These are phyloP conservation scores for Boechera retrofracta DNA, from an alignment of 345 rosid genomes.

Conservation along the genomic window DNA sequence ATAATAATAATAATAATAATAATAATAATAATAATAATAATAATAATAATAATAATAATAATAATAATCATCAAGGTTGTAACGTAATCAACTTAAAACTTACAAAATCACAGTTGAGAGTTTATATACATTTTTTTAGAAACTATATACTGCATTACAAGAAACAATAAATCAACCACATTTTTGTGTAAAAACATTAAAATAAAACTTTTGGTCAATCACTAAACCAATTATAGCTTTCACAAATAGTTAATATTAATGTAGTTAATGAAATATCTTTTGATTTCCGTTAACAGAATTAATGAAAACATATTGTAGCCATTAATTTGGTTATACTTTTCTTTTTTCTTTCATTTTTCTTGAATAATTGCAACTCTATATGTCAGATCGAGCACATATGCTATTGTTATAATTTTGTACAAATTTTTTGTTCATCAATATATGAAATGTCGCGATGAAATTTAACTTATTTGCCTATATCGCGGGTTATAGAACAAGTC, in stretches of 20 bases:
- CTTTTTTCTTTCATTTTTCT: not conserved
- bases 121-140: too few species aligned
- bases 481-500: slow-evolving; percentile 10
- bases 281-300: not conserved
- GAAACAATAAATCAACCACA: too few species aligned
- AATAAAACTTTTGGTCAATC: not conserved
- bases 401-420: not conserved
- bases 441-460: too few species aligned
- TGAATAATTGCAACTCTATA: not conserved
- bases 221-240: too few species aligned
- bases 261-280: not conserved
- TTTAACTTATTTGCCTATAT: not conserved
- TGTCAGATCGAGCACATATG: not conserved
- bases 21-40: too few species aligned
- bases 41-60: too few species aligned
- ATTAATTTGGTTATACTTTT: not conserved
- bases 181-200: not conserved
- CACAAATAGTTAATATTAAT: not conserved
- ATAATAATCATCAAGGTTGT: too few species aligned
- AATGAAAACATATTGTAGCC: not conserved
- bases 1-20: too few species aligned
- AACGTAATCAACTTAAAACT: too few species aligned
- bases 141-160: too few species aligned
- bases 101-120: too few species aligned
- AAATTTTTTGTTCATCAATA: too few species aligned